Conservation (phyloP, 192 early-diverging fungal genomes). For the Gonapodya sp. region DNA sequence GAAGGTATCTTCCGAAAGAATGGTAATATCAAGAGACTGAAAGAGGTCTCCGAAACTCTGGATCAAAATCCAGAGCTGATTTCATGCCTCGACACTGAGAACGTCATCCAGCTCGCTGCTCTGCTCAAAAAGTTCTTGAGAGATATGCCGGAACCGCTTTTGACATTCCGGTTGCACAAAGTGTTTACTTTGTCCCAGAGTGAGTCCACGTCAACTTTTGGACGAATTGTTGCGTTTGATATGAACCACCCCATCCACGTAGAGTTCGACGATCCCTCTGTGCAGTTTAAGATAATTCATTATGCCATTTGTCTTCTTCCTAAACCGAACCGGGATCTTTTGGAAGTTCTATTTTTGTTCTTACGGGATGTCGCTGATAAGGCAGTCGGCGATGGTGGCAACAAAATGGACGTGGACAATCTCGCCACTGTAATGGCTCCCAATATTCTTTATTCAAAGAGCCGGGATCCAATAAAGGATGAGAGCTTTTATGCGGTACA, state of each 20-base stretch:
- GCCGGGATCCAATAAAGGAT: conserved; percentile 68
- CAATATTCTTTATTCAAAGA: conserved; percentile 79
- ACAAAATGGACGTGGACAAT: conserved; percentile 88
- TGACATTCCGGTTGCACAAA: conserved; percentile 79
- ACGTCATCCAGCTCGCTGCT: conserved; percentile 86
- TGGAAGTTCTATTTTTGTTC: conserved; percentile 84
- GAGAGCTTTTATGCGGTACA: conserved; percentile 28
- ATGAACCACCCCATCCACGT: conserved; percentile 24
- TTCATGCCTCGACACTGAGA: conserved; percentile 56
- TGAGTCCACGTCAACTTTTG: conserved; percentile 15
- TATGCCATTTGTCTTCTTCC: conserved; percentile 77
- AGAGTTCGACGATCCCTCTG: conserved; percentile 29
- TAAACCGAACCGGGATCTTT: conserved; percentile 80
- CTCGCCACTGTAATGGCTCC: conserved; percentile 90
- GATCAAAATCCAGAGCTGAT: conserved; percentile 72
- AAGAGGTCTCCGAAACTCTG: conserved; percentile 70
- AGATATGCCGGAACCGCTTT: conserved; percentile 88
- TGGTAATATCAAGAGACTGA: conserved; percentile 87
- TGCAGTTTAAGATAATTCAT: conserved; percentile 61
- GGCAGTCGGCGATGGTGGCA: conserved; percentile 34
- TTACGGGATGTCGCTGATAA: conserved; percentile 67
- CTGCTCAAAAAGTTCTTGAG: conserved; percentile 93
- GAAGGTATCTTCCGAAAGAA: conserved; percentile 98
- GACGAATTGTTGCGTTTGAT: not conserved
- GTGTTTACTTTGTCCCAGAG: conserved; percentile 74